Evolutionary conservation across 1,284 basidiomycete genomes (phyloP).

Genomic region (Prillingera fragicola): DNA sequence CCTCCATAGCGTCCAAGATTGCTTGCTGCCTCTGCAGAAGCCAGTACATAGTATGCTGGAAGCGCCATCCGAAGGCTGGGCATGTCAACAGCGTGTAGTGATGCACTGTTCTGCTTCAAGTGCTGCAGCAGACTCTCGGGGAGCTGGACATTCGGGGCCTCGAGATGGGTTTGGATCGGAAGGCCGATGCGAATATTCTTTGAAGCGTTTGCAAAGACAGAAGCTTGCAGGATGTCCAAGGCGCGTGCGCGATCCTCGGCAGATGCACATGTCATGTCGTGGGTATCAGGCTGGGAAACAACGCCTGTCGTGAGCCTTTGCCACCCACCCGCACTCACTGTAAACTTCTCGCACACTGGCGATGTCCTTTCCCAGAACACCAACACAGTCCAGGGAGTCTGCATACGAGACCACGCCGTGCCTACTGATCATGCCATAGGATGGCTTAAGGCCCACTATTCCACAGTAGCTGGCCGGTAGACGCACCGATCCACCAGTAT

Average conservation of each 20-base stretch:
- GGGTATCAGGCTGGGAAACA: conserved; percentile 61
- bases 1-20: conserved; percentile 90
- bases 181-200: conserved; percentile 43
- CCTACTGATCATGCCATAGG: conserved; percentile 86
- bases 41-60: conserved; percentile 91
- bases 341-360: conserved; percentile 57
- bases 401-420: conserved; percentile 90
- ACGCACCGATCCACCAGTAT: conserved; percentile 91
- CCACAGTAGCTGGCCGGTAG: conserved; percentile 93
- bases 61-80: conserved; percentile 72
- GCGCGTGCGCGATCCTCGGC: conserved; percentile 47
- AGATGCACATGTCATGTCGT: conserved; percentile 71
- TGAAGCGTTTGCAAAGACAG: too few relatives aligned
- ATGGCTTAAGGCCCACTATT: conserved; percentile 85
- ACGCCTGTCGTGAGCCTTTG: conserved; percentile 51
- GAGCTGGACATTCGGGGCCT: conserved; percentile 20
- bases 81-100: conserved; percentile 67
- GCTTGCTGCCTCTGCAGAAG: conserved; percentile 88
- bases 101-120: conserved; percentile 62
- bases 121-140: conserved; percentile 48
- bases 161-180: conserved; percentile 29
- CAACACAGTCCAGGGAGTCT: conserved; percentile 91
- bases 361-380: conserved; percentile 63
- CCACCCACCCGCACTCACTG: conserved; percentile 51
- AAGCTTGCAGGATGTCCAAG: conserved; percentile 21